Conservation (phyloP, 208 protist genomes). For the Crithidia bombi region DNA sequence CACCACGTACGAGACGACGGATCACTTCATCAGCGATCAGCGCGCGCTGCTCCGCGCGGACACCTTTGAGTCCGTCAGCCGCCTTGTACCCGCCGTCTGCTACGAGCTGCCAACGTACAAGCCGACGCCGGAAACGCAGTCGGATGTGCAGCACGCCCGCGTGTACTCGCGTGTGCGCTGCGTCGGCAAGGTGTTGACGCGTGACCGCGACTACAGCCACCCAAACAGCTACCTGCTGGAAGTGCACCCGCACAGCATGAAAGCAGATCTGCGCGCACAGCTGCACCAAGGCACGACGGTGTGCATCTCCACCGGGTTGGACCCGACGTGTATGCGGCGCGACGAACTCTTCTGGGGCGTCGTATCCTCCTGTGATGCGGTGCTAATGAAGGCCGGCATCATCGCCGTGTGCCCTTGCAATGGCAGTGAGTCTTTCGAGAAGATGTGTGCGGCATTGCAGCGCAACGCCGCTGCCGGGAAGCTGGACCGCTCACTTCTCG, state of each 20-base stretch:
- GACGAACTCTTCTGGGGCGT: conserved; percentile 89
- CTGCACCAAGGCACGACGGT: conserved; percentile 79
- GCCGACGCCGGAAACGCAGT: conserved; percentile 55
- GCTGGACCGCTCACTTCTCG: conserved; percentile 59
- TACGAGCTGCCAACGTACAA: conserved; percentile 64
- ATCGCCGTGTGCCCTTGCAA: conserved; percentile 76
- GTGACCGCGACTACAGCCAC: conserved; percentile 73
- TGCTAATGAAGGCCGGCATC: conserved; percentile 54
- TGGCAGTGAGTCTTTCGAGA: conserved; percentile 52
- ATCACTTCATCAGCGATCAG: conserved; percentile 77
- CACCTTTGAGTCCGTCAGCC: conserved; percentile 81
- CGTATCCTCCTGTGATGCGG: conserved; percentile 67
- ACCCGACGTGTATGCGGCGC: conserved; percentile 43
- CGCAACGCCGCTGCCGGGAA: conserved; percentile 69
- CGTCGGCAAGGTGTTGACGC: conserved; percentile 72
- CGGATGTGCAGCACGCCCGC: conserved; percentile 75
- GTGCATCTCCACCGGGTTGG: conserved; percentile 76
- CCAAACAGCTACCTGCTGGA: conserved; percentile 80
- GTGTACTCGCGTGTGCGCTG: conserved; percentile 67
- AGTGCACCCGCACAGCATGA: conserved; percentile 61
- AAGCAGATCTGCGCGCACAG: conserved; percentile 48
- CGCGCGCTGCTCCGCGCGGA: conserved; percentile 83
- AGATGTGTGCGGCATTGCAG: conserved; percentile 58
- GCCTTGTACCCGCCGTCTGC: conserved; percentile 70
- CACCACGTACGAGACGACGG: conserved; percentile 44